Evolutionary conservation across 352 stramenopile species (phyloP).

Genomic region (Thraustochytrium striatum): DNA sequence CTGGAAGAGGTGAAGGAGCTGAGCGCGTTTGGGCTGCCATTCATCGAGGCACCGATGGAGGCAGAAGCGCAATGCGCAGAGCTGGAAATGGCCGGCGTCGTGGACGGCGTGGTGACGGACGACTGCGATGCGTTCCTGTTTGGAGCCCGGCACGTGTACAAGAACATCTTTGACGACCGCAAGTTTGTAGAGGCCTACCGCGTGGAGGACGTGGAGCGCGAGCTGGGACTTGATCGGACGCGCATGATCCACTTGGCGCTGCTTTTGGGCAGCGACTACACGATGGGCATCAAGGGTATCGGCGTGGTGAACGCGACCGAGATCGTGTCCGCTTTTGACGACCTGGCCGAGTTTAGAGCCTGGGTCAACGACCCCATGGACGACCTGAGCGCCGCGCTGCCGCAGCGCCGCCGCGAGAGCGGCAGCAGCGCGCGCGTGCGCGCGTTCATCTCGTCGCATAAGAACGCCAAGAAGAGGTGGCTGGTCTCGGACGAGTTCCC

Average conservation of each 20-base stretch:
- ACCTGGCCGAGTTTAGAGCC: conserved; percentile 46
- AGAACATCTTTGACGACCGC: conserved; percentile 99
- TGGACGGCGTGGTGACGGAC: conserved; percentile 97
- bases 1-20: conserved; percentile 91
- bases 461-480: conserved; percentile 19
- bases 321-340: conserved; percentile 66
- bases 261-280: conserved; percentile 94
- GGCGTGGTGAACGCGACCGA: conserved; percentile 86
- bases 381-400: neutral
- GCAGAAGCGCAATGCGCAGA: conserved; percentile 96
- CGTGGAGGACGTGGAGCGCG: conserved; percentile 79
- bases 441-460: conserved; percentile 20
- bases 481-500: conserved; percentile 40
- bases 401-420: neutral
- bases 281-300: conserved; percentile 75
- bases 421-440: neutral
- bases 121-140: conserved; percentile 93
- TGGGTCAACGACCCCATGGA: conserved; percentile 48
- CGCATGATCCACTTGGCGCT: conserved; percentile 78
- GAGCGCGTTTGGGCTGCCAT: conserved; percentile 94
- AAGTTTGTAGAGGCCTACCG: conserved; percentile 98
- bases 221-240: conserved; percentile 84
- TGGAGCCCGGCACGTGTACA: conserved; percentile 88
- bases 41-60: conserved; percentile 97
- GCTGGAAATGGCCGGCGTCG: conserved; percentile 88